Evolutionary conservation across 1,284 basidiomycete species (phyloP), one percentile per base, ranked within the genome.

Genomic region (Microbotryomycetes sp.): DNA sequence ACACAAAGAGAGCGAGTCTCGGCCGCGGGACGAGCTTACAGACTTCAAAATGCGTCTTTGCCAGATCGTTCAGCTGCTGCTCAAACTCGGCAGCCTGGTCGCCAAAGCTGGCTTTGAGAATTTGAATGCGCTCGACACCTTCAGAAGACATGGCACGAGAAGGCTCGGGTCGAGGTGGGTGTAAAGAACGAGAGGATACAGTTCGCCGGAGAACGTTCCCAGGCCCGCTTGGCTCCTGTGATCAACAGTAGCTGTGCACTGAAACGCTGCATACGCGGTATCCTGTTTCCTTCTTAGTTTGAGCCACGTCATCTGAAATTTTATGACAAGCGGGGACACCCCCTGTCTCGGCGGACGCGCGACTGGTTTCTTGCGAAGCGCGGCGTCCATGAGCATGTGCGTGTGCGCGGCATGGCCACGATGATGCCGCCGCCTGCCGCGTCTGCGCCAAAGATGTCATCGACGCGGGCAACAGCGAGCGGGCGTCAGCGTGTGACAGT

Each of bases 21-120:
- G n/a, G n/a, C n/a, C n/a, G n/a, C n/a, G n/a, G n/a, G n/a, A n/a
- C n/a, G n/a, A 26, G 41, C 66, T 53, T 3, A 64, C 66, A 68
- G 13, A 64, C 64, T 6, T 66, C 64, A 23, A 63, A 66, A 46
- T 63, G 57, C 1, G 55, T 57, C 61, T 64, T 63, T n/a, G 61
- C 55, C 5, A 45, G 45, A 2, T 60, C 50, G 29, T 60, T 46
- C 41, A 68, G 55, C 56, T 61, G 54, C 5, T 53, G 50, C 16
- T 61, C 64, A 53, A 68, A 68, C 16, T 52, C 57, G 45, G 28
- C n/a, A 1, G 31, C 57, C 11, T 56, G 9, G 3, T 29, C 29
- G 21, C 66, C 66, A 15, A 68, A 68, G 1, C 61, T 61, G 4
- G 45, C 27, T 28, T 57, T 56, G 48, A 68, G 57, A 26, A 62